These are phyloP conservation scores for Lactarius hengduanensis DNA, from an alignment of 768 basidiomycete species.

Conservation along the genomic window DNA sequence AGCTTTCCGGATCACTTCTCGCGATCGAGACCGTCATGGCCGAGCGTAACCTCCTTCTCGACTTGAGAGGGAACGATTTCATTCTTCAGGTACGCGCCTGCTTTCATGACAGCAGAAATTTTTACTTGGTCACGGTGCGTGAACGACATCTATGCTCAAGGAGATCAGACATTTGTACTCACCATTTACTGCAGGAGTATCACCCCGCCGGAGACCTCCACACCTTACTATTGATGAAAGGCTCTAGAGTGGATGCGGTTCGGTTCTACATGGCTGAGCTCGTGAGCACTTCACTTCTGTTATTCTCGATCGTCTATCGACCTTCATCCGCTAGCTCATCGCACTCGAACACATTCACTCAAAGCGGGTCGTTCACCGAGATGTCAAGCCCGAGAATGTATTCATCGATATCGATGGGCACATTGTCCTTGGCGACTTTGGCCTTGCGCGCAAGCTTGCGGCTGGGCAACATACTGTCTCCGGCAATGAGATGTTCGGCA, in stretches of 20 bases:
- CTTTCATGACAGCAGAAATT: constrained; percentile 25
- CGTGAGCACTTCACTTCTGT: constrained; percentile 4
- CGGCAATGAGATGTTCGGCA: constrained; percentile 21
- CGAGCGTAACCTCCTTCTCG: constrained; percentile 23
- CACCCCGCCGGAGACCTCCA: constrained; percentile 26
- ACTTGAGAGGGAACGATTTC: constrained; percentile 24
- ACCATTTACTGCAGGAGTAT: constrained; percentile 15
- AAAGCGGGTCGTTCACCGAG: constrained; percentile 22
- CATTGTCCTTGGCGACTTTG: constrained; percentile 25
- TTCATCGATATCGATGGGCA: constrained; percentile 26
- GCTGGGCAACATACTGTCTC: constrained; percentile 9
- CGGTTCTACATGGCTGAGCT: constrained; percentile 28
- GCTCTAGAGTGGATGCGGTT: constrained; percentile 12
- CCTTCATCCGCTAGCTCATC: constrained; percentile 7
- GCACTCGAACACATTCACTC: constrained; percentile 21
- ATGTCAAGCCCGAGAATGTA: constrained; percentile 24
- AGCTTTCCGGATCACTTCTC: constrained; percentile 1
- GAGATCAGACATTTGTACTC: not conserved
- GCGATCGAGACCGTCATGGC: constrained; percentile 10
- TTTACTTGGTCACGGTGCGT: constrained; percentile 20
- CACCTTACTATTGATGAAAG: constrained; percentile 12
- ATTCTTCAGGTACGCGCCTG: constrained; percentile 22
- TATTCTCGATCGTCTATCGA: not conserved
- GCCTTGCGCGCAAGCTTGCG: constrained; percentile 17
- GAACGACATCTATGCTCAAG: no score